Base-by-base conservation (phyloP, 2,329 filamentous ascomycete species). In the Sclerotinia minor region DNA sequence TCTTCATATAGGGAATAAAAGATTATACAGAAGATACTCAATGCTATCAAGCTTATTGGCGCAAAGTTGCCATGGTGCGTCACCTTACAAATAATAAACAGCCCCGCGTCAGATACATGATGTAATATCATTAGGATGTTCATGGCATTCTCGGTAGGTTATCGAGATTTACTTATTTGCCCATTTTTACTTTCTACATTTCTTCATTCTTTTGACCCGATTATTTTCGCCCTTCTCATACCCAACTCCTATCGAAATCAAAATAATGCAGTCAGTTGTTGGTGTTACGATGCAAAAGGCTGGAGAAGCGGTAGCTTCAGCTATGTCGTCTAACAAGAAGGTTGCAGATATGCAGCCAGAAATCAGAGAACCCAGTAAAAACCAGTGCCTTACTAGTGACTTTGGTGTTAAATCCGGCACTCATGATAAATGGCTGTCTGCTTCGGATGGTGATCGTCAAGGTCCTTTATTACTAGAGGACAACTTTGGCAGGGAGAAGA, bases 401-500 rank as follows among this genome's bases (percentile, higher is more conserved):
- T 92, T 84, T 79, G 92, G 92, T 29, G 87, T 89, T 38, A 92
- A 89, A 78, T 84, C 92, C 74, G 80, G 81, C 53, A 89, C 89
- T 73, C 89, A 89, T 0, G 92, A 96, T 75, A 84, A 93, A 76
- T 95, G 91, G 92, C 81, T 96, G 65, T 87, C 85, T 64, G 83
- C 89, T 6, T 84, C 81, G 35, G 87, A 80, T 47, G 82, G 87
- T 3, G 83, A 91, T 58, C 81, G 87, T 67, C 87, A 83, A 2
- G 92, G 92, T 0, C 90, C 92, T 0, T 77, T 79, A 73, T 80
- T 94, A 0, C 77, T 95, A 3, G 91, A 95, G 75, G 92, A 95
- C 71, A 82, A 84, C 13, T 88, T 91, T 73, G 87, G 79, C 0
- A 83, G 91, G 17, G 92, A 95, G 77, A 93, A 91, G 76, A 89